Conservation (phyloP, 2,329 filamentous ascomycete genomes). For the Aspergillus brunneoviolaceus region DNA sequence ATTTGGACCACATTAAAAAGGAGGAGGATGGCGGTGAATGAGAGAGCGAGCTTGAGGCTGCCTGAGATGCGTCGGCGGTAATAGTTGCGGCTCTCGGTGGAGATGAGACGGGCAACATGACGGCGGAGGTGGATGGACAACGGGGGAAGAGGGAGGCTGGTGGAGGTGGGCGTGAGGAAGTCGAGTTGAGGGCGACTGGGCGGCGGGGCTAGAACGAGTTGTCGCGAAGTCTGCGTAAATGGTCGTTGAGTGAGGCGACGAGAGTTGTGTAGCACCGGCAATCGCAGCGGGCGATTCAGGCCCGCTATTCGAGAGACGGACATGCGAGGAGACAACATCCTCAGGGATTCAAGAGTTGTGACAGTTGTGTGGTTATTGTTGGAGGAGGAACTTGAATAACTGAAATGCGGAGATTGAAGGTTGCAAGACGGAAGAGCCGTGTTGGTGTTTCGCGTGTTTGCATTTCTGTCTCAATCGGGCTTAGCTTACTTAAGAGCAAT, state of each 20-base stretch:
- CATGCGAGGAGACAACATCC: conserved; percentile 37
- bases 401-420: neutral
- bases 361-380: neutral
- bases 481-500: conserved; percentile 6
- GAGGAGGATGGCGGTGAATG: conserved; percentile 66
- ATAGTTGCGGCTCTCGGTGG: conserved; percentile 63
- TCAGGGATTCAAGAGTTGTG: conserved; percentile 8
- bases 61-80: conserved; percentile 56
- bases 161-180: conserved; percentile 61
- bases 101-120: conserved; percentile 68
- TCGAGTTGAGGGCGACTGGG: conserved; percentile 61
- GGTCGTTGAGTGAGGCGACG: conserved; percentile 41
- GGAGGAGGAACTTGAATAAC: neutral
- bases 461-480: neutral
- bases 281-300: conserved; percentile 37
- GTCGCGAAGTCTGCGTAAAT: conserved; percentile 59
- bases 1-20: conserved; percentile 62
- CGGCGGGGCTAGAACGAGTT: conserved; percentile 52
- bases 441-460: neutral
- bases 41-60: conserved; percentile 68
- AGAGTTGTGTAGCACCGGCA: conserved; percentile 27
- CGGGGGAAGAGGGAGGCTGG: conserved; percentile 46
- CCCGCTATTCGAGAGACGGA: conserved; percentile 42
- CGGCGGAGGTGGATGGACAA: conserved; percentile 55
- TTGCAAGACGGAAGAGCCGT: neutral